These are phyloP conservation scores for Phialocephala sp. DNA, from an alignment of 2,329 filamentous ascomycete species.

Conservation along the genomic window DNA sequence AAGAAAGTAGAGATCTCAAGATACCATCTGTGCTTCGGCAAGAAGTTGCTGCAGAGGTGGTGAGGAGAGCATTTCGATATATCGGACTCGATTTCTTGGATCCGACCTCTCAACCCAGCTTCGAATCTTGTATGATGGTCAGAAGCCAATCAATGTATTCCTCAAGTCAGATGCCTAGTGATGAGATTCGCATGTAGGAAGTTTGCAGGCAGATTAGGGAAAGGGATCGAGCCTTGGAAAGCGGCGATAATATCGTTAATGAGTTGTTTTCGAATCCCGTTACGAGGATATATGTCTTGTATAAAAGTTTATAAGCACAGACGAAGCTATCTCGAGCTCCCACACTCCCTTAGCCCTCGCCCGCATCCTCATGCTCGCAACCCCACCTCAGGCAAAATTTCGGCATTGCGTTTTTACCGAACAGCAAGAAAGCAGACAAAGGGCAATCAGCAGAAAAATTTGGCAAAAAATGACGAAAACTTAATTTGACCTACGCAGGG, in stretches of 20 bases:
- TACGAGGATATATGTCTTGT: too few relatives aligned
- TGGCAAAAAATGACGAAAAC: not conserved
- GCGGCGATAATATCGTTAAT: too few relatives aligned
- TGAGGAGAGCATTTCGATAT: not conserved
- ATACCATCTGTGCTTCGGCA: not conserved
- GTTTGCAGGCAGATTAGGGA: not conserved
- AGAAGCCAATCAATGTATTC: not conserved
- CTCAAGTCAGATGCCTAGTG: not conserved
- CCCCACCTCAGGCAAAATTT: too few relatives aligned
- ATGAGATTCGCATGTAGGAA: not conserved
- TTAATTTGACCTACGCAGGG: conserved; percentile 42
- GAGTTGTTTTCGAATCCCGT: too few relatives aligned
- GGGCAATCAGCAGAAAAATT: too few relatives aligned
- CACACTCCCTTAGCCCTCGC: too few relatives aligned
- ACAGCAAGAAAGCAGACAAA: too few relatives aligned
- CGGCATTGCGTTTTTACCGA: too few relatives aligned
- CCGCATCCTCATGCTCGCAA: too few relatives aligned
- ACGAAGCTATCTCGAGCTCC: too few relatives aligned
- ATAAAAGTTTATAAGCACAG: too few relatives aligned
- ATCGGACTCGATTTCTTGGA: not conserved
- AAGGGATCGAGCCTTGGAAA: not conserved
- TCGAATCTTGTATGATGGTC: not conserved
- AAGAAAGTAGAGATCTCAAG: not conserved
- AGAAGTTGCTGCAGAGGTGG: not conserved
- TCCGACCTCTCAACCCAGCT: not conserved